Evolutionary conservation across 306 rosid genomes (phyloP).

Genomic region (Mimosa bimucronata): DNA sequence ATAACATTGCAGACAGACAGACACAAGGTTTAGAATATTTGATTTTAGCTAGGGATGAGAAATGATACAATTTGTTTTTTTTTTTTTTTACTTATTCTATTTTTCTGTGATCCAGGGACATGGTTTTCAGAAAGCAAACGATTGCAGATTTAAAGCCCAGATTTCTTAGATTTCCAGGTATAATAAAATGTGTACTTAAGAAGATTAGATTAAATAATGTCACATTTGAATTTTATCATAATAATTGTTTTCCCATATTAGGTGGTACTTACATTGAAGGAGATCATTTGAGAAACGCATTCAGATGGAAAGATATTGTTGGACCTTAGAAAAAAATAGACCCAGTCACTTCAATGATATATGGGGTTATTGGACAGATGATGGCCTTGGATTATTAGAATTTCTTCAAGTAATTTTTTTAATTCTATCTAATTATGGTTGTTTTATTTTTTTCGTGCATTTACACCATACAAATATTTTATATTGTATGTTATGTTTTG

Average conservation of each 20-base stretch:
- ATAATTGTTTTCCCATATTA: not conserved
- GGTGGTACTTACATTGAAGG: not conserved
- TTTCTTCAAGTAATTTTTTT: slow-evolving; percentile 61
- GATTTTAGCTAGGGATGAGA: not conserved
- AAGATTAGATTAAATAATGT: not conserved
- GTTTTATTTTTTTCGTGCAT: not conserved
- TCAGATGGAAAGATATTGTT: not conserved
- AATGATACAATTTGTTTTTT: not conserved
- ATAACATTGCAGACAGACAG: too few species aligned
- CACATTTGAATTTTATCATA: too few species aligned
- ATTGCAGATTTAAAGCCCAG: not conserved
- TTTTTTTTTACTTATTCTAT: not conserved
- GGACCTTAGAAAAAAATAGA: not conserved
- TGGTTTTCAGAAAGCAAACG: not conserved
- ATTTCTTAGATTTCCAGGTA: not conserved
- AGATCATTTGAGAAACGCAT: not conserved
- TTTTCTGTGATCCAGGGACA: not conserved
- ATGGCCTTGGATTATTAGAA: not conserved
- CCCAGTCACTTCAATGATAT: not conserved
- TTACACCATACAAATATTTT: too few species aligned
- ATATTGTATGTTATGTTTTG: not conserved
- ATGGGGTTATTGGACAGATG: slow-evolving; percentile 35
- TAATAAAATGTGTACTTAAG: too few species aligned
- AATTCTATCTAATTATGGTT: not conserved
- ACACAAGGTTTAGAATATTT: not conserved